A percentile compares a stretch with the other conserved stretches of the same genome.
phyloP scores from a whole-genome alignment of 2,329 filamentous ascomycete genomes.

The Xylaria multiplex region DNA sequence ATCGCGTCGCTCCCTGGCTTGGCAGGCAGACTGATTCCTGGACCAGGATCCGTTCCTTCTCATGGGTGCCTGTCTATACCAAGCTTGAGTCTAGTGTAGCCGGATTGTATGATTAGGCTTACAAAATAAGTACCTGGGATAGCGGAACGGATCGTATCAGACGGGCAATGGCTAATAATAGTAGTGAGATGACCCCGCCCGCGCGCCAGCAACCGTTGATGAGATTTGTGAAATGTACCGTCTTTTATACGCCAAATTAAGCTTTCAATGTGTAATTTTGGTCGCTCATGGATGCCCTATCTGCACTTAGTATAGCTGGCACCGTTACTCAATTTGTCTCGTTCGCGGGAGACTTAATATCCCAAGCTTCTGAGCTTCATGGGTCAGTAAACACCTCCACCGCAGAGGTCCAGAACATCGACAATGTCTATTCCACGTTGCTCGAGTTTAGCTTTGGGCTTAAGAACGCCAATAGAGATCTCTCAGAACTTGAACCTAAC shows the following conservation, averaged over 20 bases:
- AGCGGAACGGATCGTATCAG: slow-evolving; percentile 16
- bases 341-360: slow-evolving; percentile 23
- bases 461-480: slow-evolving; percentile 17
- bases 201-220: slow-evolving; percentile 9
- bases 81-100: not conserved
- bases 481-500: slow-evolving; percentile 16
- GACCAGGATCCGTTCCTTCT: slow-evolving; percentile 15
- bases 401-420: slow-evolving; percentile 23
- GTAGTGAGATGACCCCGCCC: slow-evolving; percentile 23
- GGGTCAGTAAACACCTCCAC: slow-evolving; percentile 13
- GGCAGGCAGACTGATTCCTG: slow-evolving; percentile 19
- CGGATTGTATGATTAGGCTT: not conserved
- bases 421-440: slow-evolving; percentile 22
- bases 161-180: slow-evolving; percentile 15
- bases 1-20: not conserved
- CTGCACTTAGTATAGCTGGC: slow-evolving; percentile 28
- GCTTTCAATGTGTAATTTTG: slow-evolving; percentile 17
- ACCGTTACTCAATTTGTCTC: slow-evolving; percentile 26
- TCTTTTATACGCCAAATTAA: not conserved
- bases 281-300: slow-evolving; percentile 28
- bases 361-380: slow-evolving; percentile 24
- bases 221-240: slow-evolving; percentile 1
- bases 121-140: not conserved
- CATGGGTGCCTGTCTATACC: not conserved
- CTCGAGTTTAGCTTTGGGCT: slow-evolving; percentile 26